Percentiles rank a stretch among this genome's conserved stretches.
Conservation (phyloP, 2,329 filamentous ascomycete species). For the Myriosclerotinia duriaeana region DNA sequence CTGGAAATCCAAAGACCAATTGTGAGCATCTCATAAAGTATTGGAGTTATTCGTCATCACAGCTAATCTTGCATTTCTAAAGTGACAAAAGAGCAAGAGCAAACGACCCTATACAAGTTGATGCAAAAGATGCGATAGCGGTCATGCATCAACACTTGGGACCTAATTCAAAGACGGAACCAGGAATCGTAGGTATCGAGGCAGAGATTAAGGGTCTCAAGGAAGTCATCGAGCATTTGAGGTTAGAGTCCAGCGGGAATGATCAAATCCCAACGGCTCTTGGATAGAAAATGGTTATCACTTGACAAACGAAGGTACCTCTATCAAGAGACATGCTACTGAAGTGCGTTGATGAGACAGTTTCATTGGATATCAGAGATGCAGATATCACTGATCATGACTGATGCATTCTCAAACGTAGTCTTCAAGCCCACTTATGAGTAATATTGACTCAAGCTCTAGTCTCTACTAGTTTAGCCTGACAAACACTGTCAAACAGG, state of each 20-base stretch:
- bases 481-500: not conserved
- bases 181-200: not conserved
- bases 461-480: too few species aligned
- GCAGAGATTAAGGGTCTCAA: too few species aligned
- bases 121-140: not conserved
- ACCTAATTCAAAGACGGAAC: not conserved
- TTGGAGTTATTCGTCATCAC: too few species aligned
- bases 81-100: not conserved
- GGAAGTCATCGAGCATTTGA: not conserved
- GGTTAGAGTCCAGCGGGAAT: not conserved
- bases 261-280: not conserved
- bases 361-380: not conserved
- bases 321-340: not conserved
- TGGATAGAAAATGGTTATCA: too few species aligned
- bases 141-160: not conserved
- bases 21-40: not conserved
- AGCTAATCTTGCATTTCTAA: not conserved
- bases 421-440: too few species aligned
- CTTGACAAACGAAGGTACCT: not conserved
- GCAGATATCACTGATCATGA: too few species aligned
- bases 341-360: not conserved
- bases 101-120: not conserved
- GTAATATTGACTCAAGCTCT: too few species aligned
- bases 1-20: not conserved
- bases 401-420: not conserved